A percentile compares a stretch with the other conserved stretches of the same genome.
phyloP scores from a whole-genome alignment of 2,329 filamentous ascomycete species.

The Penicillium sp. region DNA sequence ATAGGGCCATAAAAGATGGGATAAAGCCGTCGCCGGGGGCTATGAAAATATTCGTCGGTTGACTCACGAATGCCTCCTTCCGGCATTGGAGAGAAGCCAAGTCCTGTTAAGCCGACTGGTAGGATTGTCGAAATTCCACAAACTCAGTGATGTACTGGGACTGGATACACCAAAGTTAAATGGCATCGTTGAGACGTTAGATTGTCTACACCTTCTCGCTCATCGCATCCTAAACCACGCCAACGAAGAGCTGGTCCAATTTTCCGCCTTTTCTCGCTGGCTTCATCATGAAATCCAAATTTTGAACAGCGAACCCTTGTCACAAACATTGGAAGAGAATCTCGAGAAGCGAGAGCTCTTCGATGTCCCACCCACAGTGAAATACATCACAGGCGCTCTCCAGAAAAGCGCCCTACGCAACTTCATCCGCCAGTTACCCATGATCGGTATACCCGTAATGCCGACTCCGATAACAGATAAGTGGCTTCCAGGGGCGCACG shows the following conservation, averaged over 20 bases:
- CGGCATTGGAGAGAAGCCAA: slow-evolving; percentile 79
- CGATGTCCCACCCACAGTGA: slow-evolving; percentile 72
- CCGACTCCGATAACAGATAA: slow-evolving; percentile 48
- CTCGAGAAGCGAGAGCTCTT: slow-evolving; percentile 77
- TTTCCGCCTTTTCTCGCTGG: slow-evolving; percentile 80
- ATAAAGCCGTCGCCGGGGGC: slow-evolving; percentile 78
- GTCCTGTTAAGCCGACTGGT: slow-evolving; percentile 82
- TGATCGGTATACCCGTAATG: slow-evolving; percentile 35
- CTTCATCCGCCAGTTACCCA: slow-evolving; percentile 54
- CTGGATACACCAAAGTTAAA: slow-evolving; percentile 67
- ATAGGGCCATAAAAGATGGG: slow-evolving; percentile 92
- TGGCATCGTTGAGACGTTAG: slow-evolving; percentile 67
- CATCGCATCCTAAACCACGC: slow-evolving; percentile 73
- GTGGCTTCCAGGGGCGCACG: slow-evolving; percentile 44
- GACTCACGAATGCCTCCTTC: slow-evolving; percentile 84
- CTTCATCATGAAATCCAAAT: slow-evolving; percentile 81
- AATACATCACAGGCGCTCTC: slow-evolving; percentile 76
- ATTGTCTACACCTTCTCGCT: slow-evolving; percentile 74
- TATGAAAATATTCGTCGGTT: slow-evolving; percentile 77
- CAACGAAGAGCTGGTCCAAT: slow-evolving; percentile 78
- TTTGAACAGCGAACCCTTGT: slow-evolving; percentile 66
- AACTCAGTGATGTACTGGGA: slow-evolving; percentile 67
- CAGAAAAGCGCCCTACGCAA: slow-evolving; percentile 66
- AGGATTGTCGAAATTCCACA: slow-evolving; percentile 81
- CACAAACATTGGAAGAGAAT: slow-evolving; percentile 67